Evolutionary conservation across 495 filamentous ascomycete genomes (phyloP), one percentile per base, ranked within the genome.

Genomic region (Neurospora pannonica): DNA sequence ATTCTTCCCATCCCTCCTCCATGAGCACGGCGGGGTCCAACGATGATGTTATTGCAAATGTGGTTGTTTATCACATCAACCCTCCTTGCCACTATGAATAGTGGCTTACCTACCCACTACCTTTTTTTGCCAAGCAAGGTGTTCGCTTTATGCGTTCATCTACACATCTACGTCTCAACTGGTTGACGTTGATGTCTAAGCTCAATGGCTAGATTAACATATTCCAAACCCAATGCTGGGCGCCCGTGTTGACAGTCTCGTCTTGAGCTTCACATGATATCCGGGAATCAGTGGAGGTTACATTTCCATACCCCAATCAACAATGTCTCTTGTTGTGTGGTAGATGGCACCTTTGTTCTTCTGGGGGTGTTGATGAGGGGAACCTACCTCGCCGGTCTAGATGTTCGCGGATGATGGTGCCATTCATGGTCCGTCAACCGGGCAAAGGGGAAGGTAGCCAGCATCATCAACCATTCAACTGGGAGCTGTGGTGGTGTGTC

Each of bases 201-300:
- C 80, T 78, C 28, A 76, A 80, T 82, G 83, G 83, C 83, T 39
- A 83, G 82, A 85, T 78, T 39, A 76, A 79, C 73, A 38, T 75
- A 77, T 60, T 71, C 76, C 48, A 75, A 76, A 82, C 84, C 82
- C 83, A 76, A 83, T 85, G 83, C 84, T 86, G 83, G 84, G 84
- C 84, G 81, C 84, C 84, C 80, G 78, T 76, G 77, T 83, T 73
- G 82, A 86, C 83, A 82, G 54, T 77, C 76, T 83, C 84, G 83
- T 85, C 77, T 84, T 85, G 83, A 77, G 78, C 73, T 74, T 83
- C 80, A 38, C 54, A 80, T 76, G 84, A 85, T 74, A 84, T 77
- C 72, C 78, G 83, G 83, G 84, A 85, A 86, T 85, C 83, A 85
- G 83, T 83, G 81, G 84, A 85, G 83, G 83, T 84, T 78, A 86